phyloP scores from a whole-genome alignment of 2,329 filamentous ascomycete species.

The Nemania sp. region DNA sequence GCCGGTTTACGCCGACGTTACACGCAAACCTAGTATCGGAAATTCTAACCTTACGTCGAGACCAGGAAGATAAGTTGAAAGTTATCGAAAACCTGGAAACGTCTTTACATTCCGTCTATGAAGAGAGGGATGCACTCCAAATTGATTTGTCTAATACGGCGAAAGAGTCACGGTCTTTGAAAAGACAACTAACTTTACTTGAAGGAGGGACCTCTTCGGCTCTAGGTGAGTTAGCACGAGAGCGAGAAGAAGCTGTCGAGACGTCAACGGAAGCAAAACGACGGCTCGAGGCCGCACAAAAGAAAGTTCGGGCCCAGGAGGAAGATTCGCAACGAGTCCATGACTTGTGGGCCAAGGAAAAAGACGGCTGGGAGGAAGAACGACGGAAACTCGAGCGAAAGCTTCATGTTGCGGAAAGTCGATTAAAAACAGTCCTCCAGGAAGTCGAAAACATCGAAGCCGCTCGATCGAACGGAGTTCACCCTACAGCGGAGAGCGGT shows the following conservation, averaged over 20 bases:
- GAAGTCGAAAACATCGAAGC: constrained; percentile 77
- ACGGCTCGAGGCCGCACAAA: constrained; percentile 77
- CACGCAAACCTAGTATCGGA: constrained; percentile 95
- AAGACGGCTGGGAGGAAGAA: constrained; percentile 81
- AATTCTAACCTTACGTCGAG: constrained; percentile 82
- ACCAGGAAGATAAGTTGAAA: constrained; percentile 86
- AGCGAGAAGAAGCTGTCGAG: constrained; percentile 83
- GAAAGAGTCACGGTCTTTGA: constrained; percentile 79
- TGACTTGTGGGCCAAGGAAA: constrained; percentile 81
- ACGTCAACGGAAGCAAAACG: constrained; percentile 71
- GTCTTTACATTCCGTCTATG: constrained; percentile 68
- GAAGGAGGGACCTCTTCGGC: constrained; percentile 89
- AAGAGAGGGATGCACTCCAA: constrained; percentile 74
- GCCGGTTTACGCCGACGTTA: constrained; percentile 90
- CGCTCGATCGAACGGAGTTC: constrained; percentile 48
- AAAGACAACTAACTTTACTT: constrained; percentile 81
- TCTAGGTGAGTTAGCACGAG: constrained; percentile 77
- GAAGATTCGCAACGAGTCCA: constrained; percentile 81
- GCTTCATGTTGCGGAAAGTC: constrained; percentile 85
- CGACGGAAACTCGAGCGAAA: constrained; percentile 80
- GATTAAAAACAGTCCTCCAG: constrained; percentile 80
- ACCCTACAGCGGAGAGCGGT: constrained; percentile 56
- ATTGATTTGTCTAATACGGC: constrained; percentile 62
- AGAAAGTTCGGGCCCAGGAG: constrained; percentile 76
- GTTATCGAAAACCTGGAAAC: constrained; percentile 84